phyloP scores from a whole-genome alignment of 257 asterid genomes.

The Paulownia fortunei region DNA sequence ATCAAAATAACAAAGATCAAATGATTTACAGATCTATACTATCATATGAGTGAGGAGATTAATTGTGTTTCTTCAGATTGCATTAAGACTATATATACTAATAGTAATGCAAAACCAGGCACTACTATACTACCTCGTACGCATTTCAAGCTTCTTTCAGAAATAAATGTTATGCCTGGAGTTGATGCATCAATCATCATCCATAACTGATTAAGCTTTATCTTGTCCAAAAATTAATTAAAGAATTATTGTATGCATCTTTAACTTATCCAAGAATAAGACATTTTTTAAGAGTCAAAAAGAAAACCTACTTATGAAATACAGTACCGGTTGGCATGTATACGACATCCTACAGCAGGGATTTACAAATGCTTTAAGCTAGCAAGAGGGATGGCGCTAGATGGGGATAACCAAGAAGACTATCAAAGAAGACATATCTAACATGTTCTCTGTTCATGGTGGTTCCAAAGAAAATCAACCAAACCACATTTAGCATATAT shows the following conservation, averaged over 20 bases:
- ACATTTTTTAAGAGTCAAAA: background rate
- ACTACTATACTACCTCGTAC: too few species aligned
- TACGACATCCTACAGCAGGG: background rate
- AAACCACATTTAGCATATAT: background rate
- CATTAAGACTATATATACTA: background rate
- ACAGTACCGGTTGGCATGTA: background rate
- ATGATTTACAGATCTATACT: background rate
- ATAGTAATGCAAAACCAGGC: background rate
- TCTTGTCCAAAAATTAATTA: too few species aligned
- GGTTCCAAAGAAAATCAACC: background rate
- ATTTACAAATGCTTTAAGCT: background rate
- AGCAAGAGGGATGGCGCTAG: background rate
- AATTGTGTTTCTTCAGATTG: background rate
- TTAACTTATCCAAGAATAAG: background rate
- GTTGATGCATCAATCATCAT: background rate
- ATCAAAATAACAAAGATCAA: background rate
- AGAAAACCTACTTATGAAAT: background rate
- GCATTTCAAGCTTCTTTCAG: background rate
- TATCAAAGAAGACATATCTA: background rate
- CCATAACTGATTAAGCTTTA: background rate
- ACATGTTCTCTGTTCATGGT: background rate
- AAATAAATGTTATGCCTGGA: background rate
- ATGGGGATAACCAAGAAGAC: background rate
- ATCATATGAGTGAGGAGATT: background rate
- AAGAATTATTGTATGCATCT: background rate